Conservation (phyloP, 805 yeast species). For the Metschnikowia shivogae region DNA sequence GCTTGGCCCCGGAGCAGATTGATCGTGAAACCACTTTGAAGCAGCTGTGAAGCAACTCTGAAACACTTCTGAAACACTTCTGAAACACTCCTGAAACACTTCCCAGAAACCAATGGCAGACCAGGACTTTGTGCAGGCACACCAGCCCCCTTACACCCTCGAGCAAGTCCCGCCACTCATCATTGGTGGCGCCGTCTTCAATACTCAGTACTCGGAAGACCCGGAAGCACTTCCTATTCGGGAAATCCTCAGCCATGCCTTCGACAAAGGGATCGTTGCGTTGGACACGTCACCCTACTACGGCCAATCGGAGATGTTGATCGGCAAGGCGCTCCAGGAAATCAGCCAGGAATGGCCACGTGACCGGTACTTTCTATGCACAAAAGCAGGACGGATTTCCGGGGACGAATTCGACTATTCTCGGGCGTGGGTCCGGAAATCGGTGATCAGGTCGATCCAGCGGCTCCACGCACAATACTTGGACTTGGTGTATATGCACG, state of each 20-base stretch:
- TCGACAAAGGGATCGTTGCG: slow-evolving; percentile 66
- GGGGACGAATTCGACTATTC: slow-evolving; percentile 74
- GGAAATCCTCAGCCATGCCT: slow-evolving; percentile 56
- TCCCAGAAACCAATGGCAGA: slow-evolving; percentile 3
- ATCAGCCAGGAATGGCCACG: slow-evolving; percentile 42
- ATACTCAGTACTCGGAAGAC: slow-evolving; percentile 69
- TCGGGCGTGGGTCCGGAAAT: slow-evolving; percentile 51
- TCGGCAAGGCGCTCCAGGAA: slow-evolving; percentile 59
- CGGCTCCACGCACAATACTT: slow-evolving; percentile 65
- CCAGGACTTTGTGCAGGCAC: slow-evolving; percentile 7
- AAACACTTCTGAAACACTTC: not conserved
- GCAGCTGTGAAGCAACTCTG: not conserved
- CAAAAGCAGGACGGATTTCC: slow-evolving; percentile 79
- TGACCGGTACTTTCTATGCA: slow-evolving; percentile 63
- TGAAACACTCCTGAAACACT: not conserved
- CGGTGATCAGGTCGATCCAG: slow-evolving; percentile 62
- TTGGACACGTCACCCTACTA: slow-evolving; percentile 92
- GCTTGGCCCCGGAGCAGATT: no score
- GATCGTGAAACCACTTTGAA: not conserved
- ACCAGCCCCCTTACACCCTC: slow-evolving; percentile 20
- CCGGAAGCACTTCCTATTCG: slow-evolving; percentile 58
- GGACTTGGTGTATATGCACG: slow-evolving; percentile 85
- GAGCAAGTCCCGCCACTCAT: slow-evolving; percentile 53
- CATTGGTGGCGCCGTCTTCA: slow-evolving; percentile 87
- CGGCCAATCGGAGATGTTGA: slow-evolving; percentile 76